Percentiles rank a stretch among this genome's conserved stretches.
These are phyloP conservation scores for Colletotrichum coccodes DNA, from an alignment of 2,329 filamentous ascomycete genomes.

Conservation along the genomic window DNA sequence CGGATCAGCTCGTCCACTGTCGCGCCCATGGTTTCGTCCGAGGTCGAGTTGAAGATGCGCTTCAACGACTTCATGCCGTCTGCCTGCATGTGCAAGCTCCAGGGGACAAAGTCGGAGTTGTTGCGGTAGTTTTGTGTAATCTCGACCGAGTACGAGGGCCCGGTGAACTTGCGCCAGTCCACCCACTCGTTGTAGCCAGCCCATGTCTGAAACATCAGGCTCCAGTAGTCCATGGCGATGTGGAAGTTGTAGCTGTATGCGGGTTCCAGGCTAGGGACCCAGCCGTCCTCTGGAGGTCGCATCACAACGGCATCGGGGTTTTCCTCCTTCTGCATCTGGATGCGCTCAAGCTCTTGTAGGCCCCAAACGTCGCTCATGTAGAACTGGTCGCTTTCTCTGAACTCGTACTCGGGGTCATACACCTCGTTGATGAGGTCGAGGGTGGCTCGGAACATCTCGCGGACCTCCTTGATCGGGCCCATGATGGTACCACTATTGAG, in stretches of 20 bases:
- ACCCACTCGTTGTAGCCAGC: conserved; percentile 47
- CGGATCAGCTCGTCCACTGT: conserved; percentile 43
- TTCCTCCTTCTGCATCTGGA: conserved; percentile 38
- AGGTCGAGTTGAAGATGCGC: conserved; percentile 43
- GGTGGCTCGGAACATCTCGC: conserved; percentile 42
- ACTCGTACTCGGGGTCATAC: conserved; percentile 43
- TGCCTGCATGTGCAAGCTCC: conserved; percentile 43
- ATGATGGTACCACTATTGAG: conserved; percentile 59
- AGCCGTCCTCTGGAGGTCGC: conserved; percentile 34
- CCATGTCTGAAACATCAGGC: conserved; percentile 51
- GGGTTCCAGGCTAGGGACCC: conserved; percentile 34
- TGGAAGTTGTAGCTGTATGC: conserved; percentile 41
- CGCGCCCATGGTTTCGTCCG: conserved; percentile 39
- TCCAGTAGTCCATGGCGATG: conserved; percentile 52
- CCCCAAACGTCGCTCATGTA: conserved; percentile 55
- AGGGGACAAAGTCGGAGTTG: conserved; percentile 41
- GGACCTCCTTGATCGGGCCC: conserved; percentile 47
- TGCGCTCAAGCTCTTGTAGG: conserved; percentile 52
- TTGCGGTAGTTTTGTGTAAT: conserved; percentile 35
- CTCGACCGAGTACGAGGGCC: conserved; percentile 37
- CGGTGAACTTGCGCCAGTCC: conserved; percentile 45
- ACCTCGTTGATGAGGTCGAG: conserved; percentile 44
- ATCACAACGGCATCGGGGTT: conserved; percentile 32
- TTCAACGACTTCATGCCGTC: conserved; percentile 41
- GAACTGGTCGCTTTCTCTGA: conserved; percentile 53